phyloP scores from a whole-genome alignment of 768 basidiomycete species.

The Holtermanniella nyarrowii region DNA sequence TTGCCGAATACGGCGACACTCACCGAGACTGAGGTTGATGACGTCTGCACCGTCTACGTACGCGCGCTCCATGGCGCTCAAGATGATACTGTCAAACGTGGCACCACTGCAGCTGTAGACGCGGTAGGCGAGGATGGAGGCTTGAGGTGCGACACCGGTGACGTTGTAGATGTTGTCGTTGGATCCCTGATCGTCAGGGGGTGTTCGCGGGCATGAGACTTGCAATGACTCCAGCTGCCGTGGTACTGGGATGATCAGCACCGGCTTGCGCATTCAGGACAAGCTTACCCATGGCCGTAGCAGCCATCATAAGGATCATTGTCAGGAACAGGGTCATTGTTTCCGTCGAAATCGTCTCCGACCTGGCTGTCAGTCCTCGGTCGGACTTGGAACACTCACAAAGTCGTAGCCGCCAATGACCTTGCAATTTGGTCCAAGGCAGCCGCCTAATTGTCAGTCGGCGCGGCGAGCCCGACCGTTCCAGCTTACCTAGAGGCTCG shows the following conservation, averaged over 20 bases:
- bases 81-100: conserved; percentile 41
- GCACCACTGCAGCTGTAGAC: conserved; percentile 54
- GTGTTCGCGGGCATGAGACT: not conserved
- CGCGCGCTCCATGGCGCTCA: conserved; percentile 47
- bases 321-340: conserved; percentile 28
- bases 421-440: conserved; percentile 39
- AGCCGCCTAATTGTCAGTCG: conserved; percentile 19
- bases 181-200: conserved; percentile 41
- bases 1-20: conserved; percentile 2
- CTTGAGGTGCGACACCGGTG: conserved; percentile 58
- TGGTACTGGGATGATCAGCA: conserved; percentile 32
- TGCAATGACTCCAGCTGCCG: not conserved
- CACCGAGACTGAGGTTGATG: conserved; percentile 58
- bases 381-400: conserved; percentile 8
- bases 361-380: conserved; percentile 4
- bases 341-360: conserved; percentile 30
- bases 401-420: conserved; percentile 41
- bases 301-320: conserved; percentile 37
- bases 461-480: not conserved
- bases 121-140: conserved; percentile 47
- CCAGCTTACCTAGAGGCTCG: conserved; percentile 22
- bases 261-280: conserved; percentile 43
- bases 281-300: conserved; percentile 39
- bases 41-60: conserved; percentile 52
- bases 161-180: conserved; percentile 52